These are phyloP conservation scores for Fusarium ramigenum DNA, from an alignment of 2,329 filamentous ascomycete species.

Conservation along the genomic window DNA sequence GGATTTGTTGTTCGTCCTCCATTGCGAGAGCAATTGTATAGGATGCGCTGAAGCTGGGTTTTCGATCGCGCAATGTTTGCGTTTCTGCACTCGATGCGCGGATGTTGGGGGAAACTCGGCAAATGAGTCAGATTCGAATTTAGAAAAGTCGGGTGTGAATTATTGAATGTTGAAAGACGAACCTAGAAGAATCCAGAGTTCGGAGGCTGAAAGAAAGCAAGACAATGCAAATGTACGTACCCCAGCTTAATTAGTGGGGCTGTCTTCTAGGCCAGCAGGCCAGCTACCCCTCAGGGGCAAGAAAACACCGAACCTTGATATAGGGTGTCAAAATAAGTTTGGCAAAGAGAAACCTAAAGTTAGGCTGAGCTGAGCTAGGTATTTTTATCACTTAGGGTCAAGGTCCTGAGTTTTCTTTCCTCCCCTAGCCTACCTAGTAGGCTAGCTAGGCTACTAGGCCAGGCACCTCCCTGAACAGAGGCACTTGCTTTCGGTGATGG, in stretches of 20 bases:
- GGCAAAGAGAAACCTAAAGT: too few species aligned
- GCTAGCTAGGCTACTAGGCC: background rate
- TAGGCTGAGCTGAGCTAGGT: too few species aligned
- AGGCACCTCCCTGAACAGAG: slow-evolving; percentile 15
- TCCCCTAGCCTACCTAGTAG: too few species aligned
- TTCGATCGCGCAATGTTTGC: background rate
- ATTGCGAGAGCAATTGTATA: slow-evolving; percentile 6
- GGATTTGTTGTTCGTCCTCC: slow-evolving; percentile 23
- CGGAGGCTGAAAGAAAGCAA: slow-evolving; percentile 26
- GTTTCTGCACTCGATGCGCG: background rate
- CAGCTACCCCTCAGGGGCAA: background rate
- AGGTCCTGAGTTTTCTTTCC: too few species aligned
- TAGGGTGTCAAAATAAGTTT: too few species aligned
- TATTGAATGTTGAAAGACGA: slow-evolving; percentile 23
- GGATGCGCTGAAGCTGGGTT: background rate
- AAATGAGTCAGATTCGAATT: background rate
- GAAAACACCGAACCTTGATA: too few species aligned
- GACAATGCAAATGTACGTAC: slow-evolving; percentile 32
- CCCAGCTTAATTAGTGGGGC: slow-evolving; percentile 39
- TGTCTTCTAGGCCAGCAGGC: slow-evolving; percentile 6
- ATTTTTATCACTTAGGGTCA: too few species aligned
- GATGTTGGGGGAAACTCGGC: background rate
- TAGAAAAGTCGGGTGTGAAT: background rate
- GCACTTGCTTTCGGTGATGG: slow-evolving; percentile 15
- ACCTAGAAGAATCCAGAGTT: slow-evolving; percentile 14